Base-by-base conservation (phyloP, 2,329 filamentous ascomycete species). In the Fusarium heterosporum region DNA sequence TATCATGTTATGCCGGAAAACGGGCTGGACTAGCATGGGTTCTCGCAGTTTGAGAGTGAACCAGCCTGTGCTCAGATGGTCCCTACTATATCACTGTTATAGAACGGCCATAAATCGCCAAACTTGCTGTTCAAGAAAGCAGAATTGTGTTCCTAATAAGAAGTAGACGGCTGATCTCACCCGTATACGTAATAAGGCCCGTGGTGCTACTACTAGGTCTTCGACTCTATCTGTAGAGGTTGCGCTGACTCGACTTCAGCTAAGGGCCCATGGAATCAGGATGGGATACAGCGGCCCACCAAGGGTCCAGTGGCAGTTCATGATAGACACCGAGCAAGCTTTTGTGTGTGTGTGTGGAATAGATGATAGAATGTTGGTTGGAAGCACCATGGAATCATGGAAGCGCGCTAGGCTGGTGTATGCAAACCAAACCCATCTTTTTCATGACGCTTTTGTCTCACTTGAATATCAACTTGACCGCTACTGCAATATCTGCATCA, bases 31-130 rank as follows among this genome's bases (percentile, higher is more conserved):
- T 41, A 50, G 58, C 63, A 54, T 51, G 63, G 6, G 49, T 19
- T 47, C 46, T 36, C 43, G 38, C 36, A 54, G 62, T 34, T 42
- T 32, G 47, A 61, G 28, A 47, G 32, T 22, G 34, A 50, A 42
- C 64, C 55, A 43, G 52, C 62, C 43, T 56, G 51, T 62, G 69
- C 64, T 62, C 39, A 58, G 66, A 67, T 61, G 39, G 54, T 29
- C 32, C 54, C n/a, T 54, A 22, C 22, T 22, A 22, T 22, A 22
- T 22, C 22, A 22, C 22, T 22, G 22, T 22, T 22, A 22, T 22
- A 6, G 22, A 22, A 22, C 22, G 22, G 22, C 22, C 6, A 22
- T 22, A 22, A 22, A 22, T 22, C 22, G 7, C n/a, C 32, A 34
- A 16, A 34, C 32, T 34, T 34, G 32, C 14, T 34, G 32, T n/a